Evolutionary conservation across 2,329 filamentous ascomycete genomes (phyloP), one percentile per base, ranked within the genome.

Genomic region (Xylariaceae sp.): DNA sequence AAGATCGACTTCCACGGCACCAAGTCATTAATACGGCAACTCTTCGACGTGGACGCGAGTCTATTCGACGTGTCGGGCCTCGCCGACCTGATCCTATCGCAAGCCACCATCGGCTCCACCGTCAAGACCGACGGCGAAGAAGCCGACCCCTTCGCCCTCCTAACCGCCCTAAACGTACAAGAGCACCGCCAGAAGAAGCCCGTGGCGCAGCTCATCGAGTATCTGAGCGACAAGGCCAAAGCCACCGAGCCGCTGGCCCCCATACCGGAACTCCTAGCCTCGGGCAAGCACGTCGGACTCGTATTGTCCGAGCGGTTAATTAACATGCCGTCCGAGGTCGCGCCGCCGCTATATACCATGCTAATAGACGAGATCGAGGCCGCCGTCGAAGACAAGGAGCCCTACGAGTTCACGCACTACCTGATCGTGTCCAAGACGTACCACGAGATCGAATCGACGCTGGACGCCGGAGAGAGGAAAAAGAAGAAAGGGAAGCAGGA

Each of bases 81-180:
- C 47, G 80, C 91, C 32, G 90, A 97, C 69, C 74, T 96, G 58
- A 88, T 99, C 64, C 77, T 97, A 49, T 85, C 87, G 45, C 92
- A 99, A 71, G 85, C 89, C 9, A 83, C 88, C 18, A 84, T 99
- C 43, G 94, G 94, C 51, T 96, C 91, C 10, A 96, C 92, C 0
- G 90, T 97, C 63, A 99, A 99, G 74, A 89, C 94, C n/a, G 92
- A 97, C 64, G 91, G 92, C 65, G 91, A 94, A 67, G 90, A 92
- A 65, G 89, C 84, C 43, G 94, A 97, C 67, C 87, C 94, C 2
- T 97, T 94, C 72, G 92, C 92, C 10, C 89, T 99, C 71, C 77
- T 97, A 58, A 96, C 92, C 0, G 87, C 90, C 7, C 74, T 99
- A 55, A 96, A 96, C 68, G 74, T 94, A 45, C 79, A 84, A 51